Conservation (phyloP, 805 yeast genomes). For the Monosporozyma aquatica region DNA sequence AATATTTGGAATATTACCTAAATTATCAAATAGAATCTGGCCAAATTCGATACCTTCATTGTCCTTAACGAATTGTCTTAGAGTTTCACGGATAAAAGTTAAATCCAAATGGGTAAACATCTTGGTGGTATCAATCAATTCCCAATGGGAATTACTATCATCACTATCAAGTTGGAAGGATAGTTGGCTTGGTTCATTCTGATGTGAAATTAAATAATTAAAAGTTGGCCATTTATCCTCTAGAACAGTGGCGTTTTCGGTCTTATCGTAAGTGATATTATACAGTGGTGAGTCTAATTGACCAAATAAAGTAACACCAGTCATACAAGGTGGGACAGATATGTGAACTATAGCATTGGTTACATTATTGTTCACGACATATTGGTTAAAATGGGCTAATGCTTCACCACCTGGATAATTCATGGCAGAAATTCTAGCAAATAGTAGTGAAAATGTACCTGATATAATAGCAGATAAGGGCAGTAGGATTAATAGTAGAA, state of each 20-base stretch:
- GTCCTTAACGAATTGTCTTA: not conserved
- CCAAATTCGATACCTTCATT: conserved; percentile 1
- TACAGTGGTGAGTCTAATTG: conserved; percentile 38
- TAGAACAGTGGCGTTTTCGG: conserved; percentile 45
- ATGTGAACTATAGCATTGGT: conserved; percentile 46
- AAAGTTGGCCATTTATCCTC: conserved; percentile 37
- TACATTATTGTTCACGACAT: conserved; percentile 25
- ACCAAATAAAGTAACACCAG: conserved; percentile 73
- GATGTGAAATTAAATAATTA: conserved; percentile 41
- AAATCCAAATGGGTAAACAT: conserved; percentile 37
- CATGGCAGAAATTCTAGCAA: conserved; percentile 54
- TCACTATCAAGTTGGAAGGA: not conserved
- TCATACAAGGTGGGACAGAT: conserved; percentile 77
- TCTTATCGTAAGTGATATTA: conserved; percentile 55
- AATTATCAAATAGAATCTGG: conserved; percentile 10
- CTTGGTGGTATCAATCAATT: conserved; percentile 30
- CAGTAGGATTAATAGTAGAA: conserved; percentile 27
- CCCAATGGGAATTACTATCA: conserved; percentile 35
- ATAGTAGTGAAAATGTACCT: conserved; percentile 36
- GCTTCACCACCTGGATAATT: conserved; percentile 92
- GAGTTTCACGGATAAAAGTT: conserved; percentile 13
- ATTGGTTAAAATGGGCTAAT: conserved; percentile 41
- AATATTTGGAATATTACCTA: conserved; percentile 11
- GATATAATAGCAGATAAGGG: conserved; percentile 31
- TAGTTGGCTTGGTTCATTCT: not conserved